Conservation (phyloP, 768 basidiomycete genomes). For the Suillus plorans region DNA sequence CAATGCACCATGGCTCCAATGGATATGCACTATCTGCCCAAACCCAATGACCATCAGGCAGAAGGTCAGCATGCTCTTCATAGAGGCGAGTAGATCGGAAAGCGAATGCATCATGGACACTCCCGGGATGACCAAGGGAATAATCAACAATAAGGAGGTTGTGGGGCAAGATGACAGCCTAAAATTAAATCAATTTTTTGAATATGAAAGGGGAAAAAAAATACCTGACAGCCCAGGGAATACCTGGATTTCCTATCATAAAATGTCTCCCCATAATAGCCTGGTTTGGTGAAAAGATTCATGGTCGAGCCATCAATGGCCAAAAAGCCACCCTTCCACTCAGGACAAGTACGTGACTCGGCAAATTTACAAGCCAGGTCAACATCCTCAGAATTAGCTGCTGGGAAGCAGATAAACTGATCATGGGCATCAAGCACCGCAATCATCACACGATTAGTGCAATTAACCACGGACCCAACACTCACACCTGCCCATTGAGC, state of each 20-base stretch:
- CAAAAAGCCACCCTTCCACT: no score
- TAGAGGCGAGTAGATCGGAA: neutral
- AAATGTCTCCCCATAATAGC: conserved; percentile 2
- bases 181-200: neutral
- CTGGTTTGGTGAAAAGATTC: conserved; percentile 11
- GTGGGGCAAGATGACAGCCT: conserved; percentile 1
- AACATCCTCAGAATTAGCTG: no score
- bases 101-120: neutral
- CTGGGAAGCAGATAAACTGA: no score
- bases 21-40: no score
- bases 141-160: conserved; percentile 1
- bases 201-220: neutral
- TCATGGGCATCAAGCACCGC: no score
- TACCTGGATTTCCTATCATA: conserved; percentile 20
- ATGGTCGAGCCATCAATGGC: conserved; percentile 20
- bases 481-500: no score
- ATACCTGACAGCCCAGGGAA: conserved; percentile 17
- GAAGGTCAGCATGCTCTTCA: neutral
- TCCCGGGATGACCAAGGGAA: neutral
- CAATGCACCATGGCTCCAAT: no score
- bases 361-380: no score
- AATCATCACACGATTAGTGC: no score
- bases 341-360: no score
- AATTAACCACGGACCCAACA: no score
- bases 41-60: neutral